Evolutionary conservation across 1,139 yeast species (phyloP).

Genomic region (Geotrichum australiense): DNA sequence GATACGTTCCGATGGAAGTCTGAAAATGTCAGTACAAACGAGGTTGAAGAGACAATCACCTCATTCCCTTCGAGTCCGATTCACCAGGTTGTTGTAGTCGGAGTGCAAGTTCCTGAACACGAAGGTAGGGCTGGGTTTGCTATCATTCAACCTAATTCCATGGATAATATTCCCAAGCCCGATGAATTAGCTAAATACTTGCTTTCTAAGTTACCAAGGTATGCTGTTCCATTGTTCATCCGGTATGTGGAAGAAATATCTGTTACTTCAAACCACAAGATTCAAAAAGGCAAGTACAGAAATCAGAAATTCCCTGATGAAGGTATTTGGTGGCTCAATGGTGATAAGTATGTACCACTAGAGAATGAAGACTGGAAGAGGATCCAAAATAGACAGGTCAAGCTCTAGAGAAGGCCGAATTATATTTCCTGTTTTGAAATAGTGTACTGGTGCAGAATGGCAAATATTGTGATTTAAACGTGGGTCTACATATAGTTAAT

Average conservation of each 20-base stretch:
- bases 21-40: slow-evolving; percentile 90
- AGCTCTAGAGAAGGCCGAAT: too few relatives aligned
- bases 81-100: slow-evolving; percentile 77
- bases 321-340: slow-evolving; percentile 70
- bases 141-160: slow-evolving; percentile 51
- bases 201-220: slow-evolving; percentile 57
- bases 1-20: slow-evolving; percentile 97
- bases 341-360: slow-evolving; percentile 49
- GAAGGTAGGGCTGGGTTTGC: slow-evolving; percentile 97
- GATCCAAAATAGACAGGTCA: slow-evolving; percentile 28
- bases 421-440: too few relatives aligned
- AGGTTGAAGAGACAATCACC: slow-evolving; percentile 72
- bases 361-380: slow-evolving; percentile 51
- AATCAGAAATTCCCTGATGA: slow-evolving; percentile 69
- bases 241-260: slow-evolving; percentile 58
- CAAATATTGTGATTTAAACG: too few relatives aligned
- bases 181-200: slow-evolving; percentile 39
- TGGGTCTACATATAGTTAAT: too few relatives aligned
- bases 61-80: slow-evolving; percentile 38
- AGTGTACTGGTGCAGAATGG: too few relatives aligned
- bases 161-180: slow-evolving; percentile 24
- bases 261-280: slow-evolving; percentile 78
- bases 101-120: slow-evolving; percentile 76
- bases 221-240: slow-evolving; percentile 80
- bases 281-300: slow-evolving; percentile 69